Evolutionary conservation across 2,329 filamentous ascomycete species (phyloP), one percentile per base, ranked within the genome.

Genomic region (Colletotrichum tofieldiae): DNA sequence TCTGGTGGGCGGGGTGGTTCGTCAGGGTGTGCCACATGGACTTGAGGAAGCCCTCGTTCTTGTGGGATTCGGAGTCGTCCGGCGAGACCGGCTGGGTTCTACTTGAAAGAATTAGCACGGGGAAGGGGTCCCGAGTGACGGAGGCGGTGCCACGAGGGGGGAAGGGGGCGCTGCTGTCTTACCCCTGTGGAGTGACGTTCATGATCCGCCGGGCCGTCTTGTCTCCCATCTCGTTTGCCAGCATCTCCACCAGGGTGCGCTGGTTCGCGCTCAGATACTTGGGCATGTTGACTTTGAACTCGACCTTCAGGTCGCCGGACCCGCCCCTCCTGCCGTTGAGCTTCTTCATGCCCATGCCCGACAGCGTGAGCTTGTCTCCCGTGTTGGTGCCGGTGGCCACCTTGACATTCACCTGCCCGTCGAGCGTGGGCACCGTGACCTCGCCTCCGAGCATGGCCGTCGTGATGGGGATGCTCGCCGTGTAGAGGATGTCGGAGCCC

Each of bases 191-290:
- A 69, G 87, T 86, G 78, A 97, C 85, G 79, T 97, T 96, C 95
- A 99, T 98, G 68, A 97, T 90, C 56, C 96, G 89, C 85, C 94
- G 96, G 43, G 96, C 96, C 37, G 90, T 94, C 86, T 95, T 95
- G 83, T 99, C 96, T 49, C 90, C 92, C 91, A 99, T 93, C 85
- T 99, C 96, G 78, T 99, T 95, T 8, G 96, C 96, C 75, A 99
- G 90, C 90, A 98, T 96, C 85, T 99, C 96, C 55, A 97, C 85
- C 71, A 99, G 93, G 0, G 94, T 97, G 65, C 96, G 90, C 85
- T 99, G 95, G 84, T 98, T 98, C 56, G 93, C 90, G 66, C 90
- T 94, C 75, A 99, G 87, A 78, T 96, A 98, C 84, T 98, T 98
- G 56, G 96, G 96, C 94, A 98, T 98, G 66, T 90, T 86, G 56